Base-by-base conservation (phyloP, 139 green algal species). In the Micractinium conductrix region DNA sequence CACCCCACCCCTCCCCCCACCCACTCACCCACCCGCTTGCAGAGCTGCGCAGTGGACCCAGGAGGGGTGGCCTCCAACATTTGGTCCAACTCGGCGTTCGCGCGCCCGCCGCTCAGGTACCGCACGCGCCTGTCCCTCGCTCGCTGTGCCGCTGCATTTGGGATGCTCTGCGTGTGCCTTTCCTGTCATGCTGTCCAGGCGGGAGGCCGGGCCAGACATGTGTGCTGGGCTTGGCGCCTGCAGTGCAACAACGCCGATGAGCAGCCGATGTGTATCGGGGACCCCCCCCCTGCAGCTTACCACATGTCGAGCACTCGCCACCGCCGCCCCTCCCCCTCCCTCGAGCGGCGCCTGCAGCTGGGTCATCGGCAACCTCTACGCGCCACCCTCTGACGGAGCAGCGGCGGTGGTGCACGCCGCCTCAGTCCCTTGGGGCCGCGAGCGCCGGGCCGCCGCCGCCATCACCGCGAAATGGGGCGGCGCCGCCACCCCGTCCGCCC, bases 51-150 rank as follows among this genome's bases (percentile, higher is more conserved):
- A 35, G 89, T 93, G 22, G 94, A 97, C 86, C 94, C 94, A 0
- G 94, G 94, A 26, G 89, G 88, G 10, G 93, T 96, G 43, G 76
- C 73, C 10, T 94, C 89, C 22, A 89, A 90, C 84, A 96, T 97
- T 72, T 97, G 90, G 85, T 90, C 79, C 62, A 85, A 73, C 44
- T 89, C 87, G 28, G 84, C 85, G 65, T 90, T 94, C 74, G 80
- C 65, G 42, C 83, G 82, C 40, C 87, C 88, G 22, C 83, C 90
- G 4, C 84, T 93, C 55, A 92, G 55, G 58, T 80, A 30, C 43
- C n/a, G 19, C 22, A 19, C 10, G 33, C 30, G 65, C 8, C 10
- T 33, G 69, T 17, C 7, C 17, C 9, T 9, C 6, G 69, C 38
- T 17, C 4, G 16, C 69, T 55, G 38, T 75, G 69, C 37, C 12